Evolutionary conservation across 1,284 basidiomycete genomes (phyloP).

Genomic region (Mixia osmundae): DNA sequence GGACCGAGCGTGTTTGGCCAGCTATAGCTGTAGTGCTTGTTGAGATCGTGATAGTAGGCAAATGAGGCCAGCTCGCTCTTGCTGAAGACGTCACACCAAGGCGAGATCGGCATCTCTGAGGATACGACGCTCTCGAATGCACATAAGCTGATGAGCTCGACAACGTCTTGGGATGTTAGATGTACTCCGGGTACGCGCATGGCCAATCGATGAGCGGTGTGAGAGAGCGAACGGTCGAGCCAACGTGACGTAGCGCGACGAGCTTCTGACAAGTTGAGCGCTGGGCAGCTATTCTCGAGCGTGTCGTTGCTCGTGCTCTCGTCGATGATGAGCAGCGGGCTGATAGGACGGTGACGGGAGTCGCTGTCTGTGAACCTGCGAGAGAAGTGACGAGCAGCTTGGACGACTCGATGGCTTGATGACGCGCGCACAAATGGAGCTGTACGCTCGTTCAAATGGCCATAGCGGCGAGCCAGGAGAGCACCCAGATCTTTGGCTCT

Average conservation of each 20-base stretch:
- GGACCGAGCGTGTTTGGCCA: slow-evolving; percentile 26
- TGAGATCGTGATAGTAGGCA: slow-evolving; percentile 34
- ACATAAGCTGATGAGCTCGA: slow-evolving; percentile 44
- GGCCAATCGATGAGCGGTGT: slow-evolving; percentile 1
- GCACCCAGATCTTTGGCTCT: slow-evolving; percentile 1
- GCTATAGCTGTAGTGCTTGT: no score
- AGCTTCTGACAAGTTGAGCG: background rate
- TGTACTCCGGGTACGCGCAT: slow-evolving; percentile 23
- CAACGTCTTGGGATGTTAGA: slow-evolving; percentile 33
- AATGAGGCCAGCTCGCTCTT: slow-evolving; percentile 35
- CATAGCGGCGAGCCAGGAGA: slow-evolving; percentile 1
- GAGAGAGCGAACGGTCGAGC: no score
- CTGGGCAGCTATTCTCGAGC: slow-evolving; percentile 4
- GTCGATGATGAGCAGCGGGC: no score
- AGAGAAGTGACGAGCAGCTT: slow-evolving; percentile 4
- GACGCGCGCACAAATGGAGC: slow-evolving; percentile 5
- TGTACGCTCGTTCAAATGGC: background rate
- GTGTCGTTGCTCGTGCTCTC: no score
- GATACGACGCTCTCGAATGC: slow-evolving; percentile 36
- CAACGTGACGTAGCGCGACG: no score
- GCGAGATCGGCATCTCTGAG: slow-evolving; percentile 29
- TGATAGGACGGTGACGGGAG: background rate
- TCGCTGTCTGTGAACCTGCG: background rate
- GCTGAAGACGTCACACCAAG: slow-evolving; percentile 45
- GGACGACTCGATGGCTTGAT: slow-evolving; percentile 1